Evolutionary conservation across 495 filamentous ascomycete genomes (phyloP).

Genomic region (Aspergillus baeticus): DNA sequence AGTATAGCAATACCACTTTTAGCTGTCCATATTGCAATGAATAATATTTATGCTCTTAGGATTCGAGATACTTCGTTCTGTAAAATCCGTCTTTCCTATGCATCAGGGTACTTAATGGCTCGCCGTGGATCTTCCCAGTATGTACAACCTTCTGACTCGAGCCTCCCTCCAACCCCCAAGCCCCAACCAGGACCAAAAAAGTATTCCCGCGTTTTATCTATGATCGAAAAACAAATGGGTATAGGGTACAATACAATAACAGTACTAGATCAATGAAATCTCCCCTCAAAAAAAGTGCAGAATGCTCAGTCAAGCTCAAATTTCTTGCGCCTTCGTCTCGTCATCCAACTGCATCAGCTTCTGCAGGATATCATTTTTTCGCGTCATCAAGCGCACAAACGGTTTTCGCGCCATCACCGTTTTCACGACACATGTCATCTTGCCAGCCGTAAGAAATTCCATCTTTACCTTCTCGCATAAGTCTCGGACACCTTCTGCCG

Average conservation of each 20-base stretch:
- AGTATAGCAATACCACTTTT: slow-evolving; percentile 5
- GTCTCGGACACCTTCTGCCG: slow-evolving; percentile 49
- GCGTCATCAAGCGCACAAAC: slow-evolving; percentile 18
- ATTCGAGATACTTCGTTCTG: not conserved
- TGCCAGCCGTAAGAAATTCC: slow-evolving; percentile 48
- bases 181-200: not conserved
- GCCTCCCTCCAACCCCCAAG: not conserved
- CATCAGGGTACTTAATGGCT: too few species aligned
- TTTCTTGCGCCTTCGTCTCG: not conserved
- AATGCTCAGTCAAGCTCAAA: not conserved
- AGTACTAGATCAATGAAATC: not conserved
- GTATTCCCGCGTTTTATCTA: slow-evolving; percentile 7
- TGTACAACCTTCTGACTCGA: too few species aligned
- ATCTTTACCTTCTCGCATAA: slow-evolving; percentile 53
- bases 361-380: slow-evolving; percentile 21
- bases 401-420: slow-evolving; percentile 60
- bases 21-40: not conserved
- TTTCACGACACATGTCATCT: slow-evolving; percentile 45
- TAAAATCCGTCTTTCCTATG: too few species aligned
- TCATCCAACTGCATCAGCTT: slow-evolving; percentile 19
- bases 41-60: not conserved
- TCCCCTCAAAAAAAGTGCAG: not conserved
- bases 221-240: not conserved
- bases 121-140: too few species aligned
- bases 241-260: not conserved